Conservation (phyloP, 345 rosid species). For the Syzygium oleosum region DNA sequence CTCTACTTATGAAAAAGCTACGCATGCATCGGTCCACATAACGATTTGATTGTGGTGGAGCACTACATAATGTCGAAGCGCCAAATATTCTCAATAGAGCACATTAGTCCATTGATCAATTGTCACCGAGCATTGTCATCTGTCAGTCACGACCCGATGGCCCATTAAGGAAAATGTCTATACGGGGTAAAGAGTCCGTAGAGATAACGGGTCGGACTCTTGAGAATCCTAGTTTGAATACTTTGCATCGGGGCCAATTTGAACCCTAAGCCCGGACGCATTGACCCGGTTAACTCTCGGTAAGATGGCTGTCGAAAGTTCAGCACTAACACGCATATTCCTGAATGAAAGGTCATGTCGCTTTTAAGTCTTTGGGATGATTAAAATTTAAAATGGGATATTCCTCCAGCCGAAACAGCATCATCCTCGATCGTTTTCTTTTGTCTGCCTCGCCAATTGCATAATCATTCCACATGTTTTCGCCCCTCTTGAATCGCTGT, state of each 20-base stretch:
- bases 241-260: not conserved
- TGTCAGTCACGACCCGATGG: accelerated
- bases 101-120: not conserved
- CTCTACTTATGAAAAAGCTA: not conserved
- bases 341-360: not conserved
- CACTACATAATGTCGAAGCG: not conserved
- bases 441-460: not conserved
- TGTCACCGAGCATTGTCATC: not conserved
- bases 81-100: accelerated
- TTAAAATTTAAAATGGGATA: no score
- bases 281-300: not conserved
- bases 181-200: not conserved
- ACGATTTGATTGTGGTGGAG: not conserved
- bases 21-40: accelerated
- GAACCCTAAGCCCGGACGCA: not conserved
- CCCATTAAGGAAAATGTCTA: not conserved
- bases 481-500: not conserved
- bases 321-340: not conserved
- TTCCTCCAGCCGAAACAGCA: not conserved
- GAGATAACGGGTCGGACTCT: not conserved
- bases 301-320: not conserved
- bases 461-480: not conserved
- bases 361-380: not conserved
- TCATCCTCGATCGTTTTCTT: not conserved
- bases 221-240: not conserved